A percentile compares a stretch with the other conserved stretches of the same genome.
Conservation (phyloP, 768 basidiomycete species). For the Galerina marginata region DNA sequence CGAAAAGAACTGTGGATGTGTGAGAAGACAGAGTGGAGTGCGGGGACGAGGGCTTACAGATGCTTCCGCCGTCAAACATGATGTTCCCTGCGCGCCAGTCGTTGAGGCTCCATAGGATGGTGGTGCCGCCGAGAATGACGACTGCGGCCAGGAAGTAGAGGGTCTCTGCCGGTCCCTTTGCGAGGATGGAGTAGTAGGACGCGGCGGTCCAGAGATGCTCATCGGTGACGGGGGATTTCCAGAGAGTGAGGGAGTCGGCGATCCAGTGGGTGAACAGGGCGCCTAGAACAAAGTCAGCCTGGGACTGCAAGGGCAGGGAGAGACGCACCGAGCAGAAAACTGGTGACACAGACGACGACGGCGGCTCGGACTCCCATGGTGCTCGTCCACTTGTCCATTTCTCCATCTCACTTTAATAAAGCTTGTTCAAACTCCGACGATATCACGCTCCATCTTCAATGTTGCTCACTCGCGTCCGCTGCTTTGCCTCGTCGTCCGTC, state of each 20-base stretch:
- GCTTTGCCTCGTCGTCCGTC: conserved; percentile 5
- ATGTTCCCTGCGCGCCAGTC: conserved; percentile 83
- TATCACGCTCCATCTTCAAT: neutral
- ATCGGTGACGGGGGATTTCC: conserved; percentile 89
- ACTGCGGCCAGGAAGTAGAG: conserved; percentile 64
- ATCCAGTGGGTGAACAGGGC: conserved; percentile 90
- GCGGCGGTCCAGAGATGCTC: conserved; percentile 84
- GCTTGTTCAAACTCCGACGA: conserved; percentile 28
- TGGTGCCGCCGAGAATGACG: conserved; percentile 62
- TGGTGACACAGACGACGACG: conserved; percentile 77
- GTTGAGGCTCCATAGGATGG: conserved; percentile 78
- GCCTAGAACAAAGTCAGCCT: conserved; percentile 46
- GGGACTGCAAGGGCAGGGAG: neutral
- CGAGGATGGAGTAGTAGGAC: conserved; percentile 79
- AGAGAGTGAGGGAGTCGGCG: conserved; percentile 88
- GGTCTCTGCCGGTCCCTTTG: conserved; percentile 63
- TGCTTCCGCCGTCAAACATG: conserved; percentile 92
- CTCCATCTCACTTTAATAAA: conserved; percentile 8
- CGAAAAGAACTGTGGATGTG: conserved; percentile 68
- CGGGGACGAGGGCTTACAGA: conserved; percentile 61
- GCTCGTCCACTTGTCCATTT: too few relatives aligned
- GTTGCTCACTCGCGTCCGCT: conserved; percentile 12
- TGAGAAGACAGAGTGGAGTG: conserved; percentile 5
- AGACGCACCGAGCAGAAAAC: conserved; percentile 75
- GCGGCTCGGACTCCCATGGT: conserved; percentile 75